phyloP scores from a whole-genome alignment of 345 rosid genomes.

The Abelmoschus esculentus region DNA sequence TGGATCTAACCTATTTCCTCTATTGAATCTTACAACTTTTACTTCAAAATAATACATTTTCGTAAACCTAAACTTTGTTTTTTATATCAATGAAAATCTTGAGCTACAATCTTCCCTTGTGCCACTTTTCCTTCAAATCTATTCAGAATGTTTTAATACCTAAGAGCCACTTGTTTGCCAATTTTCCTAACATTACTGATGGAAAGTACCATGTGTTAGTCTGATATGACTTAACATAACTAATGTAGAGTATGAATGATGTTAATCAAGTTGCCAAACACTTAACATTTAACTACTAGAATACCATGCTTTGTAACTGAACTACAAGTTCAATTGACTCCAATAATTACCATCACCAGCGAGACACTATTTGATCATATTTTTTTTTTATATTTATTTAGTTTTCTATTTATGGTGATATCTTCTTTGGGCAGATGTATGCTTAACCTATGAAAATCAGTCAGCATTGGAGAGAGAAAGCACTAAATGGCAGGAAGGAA shows the following conservation, averaged over 20 bases:
- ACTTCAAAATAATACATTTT: neutral
- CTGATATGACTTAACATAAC: conserved; percentile 6
- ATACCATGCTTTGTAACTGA: conserved; percentile 7
- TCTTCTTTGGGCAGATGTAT: conserved; percentile 40
- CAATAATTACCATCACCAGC: neutral
- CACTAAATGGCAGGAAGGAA: conserved; percentile 81
- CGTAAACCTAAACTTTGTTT: neutral
- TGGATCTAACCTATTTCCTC: neutral
- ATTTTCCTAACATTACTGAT: neutral
- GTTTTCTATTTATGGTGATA: neutral
- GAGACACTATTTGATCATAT: neutral
- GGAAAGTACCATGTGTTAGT: neutral
- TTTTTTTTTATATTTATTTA: neutral
- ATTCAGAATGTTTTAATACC: neutral
- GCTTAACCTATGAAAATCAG: conserved; percentile 74
- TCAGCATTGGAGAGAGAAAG: conserved; percentile 59
- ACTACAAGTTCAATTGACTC: neutral
- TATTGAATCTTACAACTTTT: neutral
- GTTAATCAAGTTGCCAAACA: neutral
- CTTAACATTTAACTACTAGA: neutral
- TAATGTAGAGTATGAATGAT: neutral
- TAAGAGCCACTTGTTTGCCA: neutral
- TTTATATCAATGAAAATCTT: neutral
- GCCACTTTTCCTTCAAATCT: neutral
- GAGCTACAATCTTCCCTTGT: neutral